Conservation (phyloP, 1,284 basidiomycete genomes). For the Naganishia liquefaciens region DNA sequence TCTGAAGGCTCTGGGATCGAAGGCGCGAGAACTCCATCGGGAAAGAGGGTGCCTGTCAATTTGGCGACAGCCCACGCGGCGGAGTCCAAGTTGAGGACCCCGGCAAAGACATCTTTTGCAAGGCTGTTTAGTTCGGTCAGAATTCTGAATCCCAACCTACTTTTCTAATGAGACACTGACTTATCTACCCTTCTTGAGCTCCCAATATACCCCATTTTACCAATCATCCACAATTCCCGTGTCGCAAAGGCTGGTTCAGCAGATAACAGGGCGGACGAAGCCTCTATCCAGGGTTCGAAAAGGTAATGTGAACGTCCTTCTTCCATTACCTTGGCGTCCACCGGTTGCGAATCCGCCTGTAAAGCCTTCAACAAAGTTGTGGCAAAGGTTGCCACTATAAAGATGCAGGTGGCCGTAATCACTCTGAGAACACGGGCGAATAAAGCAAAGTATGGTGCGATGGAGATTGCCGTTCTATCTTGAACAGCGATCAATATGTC, state of each 20-base stretch:
- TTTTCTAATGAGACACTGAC: neutral
- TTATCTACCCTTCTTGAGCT: neutral
- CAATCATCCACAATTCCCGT: conserved; percentile 6
- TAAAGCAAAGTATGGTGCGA: neutral
- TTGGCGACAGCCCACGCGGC: conserved; percentile 27
- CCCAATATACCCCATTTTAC: conserved; percentile 4
- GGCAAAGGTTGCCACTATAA: neutral
- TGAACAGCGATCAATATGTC: too few relatives aligned
- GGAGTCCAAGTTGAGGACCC: neutral
- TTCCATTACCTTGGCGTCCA: neutral
- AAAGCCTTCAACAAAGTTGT: neutral
- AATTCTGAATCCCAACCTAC: neutral
- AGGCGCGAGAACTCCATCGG: conserved; percentile 44
- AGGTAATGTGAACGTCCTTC: neutral
- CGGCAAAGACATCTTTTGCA: neutral
- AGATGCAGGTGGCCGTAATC: neutral
- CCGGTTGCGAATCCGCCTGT: neutral
- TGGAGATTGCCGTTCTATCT: too few relatives aligned
- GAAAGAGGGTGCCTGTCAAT: conserved; percentile 45
- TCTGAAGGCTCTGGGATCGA: conserved; percentile 45
- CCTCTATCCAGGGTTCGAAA: conserved; percentile 18
- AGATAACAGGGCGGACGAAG: neutral
- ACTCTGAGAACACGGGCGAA: neutral
- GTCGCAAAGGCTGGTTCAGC: neutral
- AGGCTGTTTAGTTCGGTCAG: neutral